phyloP scores from a whole-genome alignment of 164 flowering plant species.

The Magnolia sinica region DNA sequence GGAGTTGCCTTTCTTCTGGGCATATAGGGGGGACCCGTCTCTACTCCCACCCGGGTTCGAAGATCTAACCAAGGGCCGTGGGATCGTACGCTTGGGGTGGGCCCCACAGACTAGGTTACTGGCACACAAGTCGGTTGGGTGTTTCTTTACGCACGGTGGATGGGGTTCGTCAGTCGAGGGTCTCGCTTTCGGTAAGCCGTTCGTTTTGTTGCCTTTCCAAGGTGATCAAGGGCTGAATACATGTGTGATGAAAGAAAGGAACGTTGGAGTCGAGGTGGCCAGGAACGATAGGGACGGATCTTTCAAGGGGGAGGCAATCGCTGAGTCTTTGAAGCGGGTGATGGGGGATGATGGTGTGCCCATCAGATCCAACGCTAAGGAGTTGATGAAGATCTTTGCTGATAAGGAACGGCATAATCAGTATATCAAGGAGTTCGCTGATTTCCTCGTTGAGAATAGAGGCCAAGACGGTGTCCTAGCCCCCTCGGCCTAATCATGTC shows the following conservation, averaged over 20 bases:
- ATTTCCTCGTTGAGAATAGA: conserved; percentile 6
- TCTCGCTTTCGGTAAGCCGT: conserved; percentile 21
- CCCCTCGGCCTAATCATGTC: too few relatives aligned
- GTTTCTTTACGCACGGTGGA: conserved; percentile 27
- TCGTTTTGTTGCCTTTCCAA: conserved; percentile 23
- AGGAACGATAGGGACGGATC: conserved; percentile 39
- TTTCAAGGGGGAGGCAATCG: conserved; percentile 24
- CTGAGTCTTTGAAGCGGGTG: conserved; percentile 26
- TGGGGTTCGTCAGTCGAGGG: conserved; percentile 23
- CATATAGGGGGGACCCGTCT: conserved; percentile 7
- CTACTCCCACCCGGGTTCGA: conserved; percentile 26
- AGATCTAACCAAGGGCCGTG: conserved; percentile 14
- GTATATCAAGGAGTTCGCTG: conserved; percentile 22
- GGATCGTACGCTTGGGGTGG: conserved; percentile 36
- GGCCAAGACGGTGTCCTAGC: too few relatives aligned
- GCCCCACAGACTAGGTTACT: conserved; percentile 37
- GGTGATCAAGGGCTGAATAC: conserved; percentile 36
- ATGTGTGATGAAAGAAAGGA: conserved; percentile 34
- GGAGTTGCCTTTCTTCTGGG: conserved; percentile 32
- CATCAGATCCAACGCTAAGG: background rate
- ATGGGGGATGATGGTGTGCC: conserved; percentile 31
- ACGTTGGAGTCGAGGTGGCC: conserved; percentile 32
- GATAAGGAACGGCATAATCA: conserved; percentile 14
- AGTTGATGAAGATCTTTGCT: too few relatives aligned
- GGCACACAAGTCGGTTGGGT: conserved; percentile 38